phyloP scores from a whole-genome alignment of 768 basidiomycete species.

The Boletus rex-veris region DNA sequence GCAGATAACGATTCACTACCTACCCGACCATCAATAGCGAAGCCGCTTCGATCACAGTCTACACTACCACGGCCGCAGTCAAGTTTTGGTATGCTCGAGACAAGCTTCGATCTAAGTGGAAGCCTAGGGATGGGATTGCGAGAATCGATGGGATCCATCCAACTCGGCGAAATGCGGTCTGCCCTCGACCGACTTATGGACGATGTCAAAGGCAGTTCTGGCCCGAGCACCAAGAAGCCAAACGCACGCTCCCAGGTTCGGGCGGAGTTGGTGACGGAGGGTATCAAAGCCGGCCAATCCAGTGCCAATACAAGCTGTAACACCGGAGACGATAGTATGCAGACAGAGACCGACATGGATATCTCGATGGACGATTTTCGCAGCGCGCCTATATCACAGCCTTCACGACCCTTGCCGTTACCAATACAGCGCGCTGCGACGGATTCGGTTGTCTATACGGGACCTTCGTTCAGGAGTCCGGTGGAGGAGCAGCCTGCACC shows the following conservation, averaged over 20 bases:
- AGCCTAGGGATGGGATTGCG: slow-evolving; percentile 24
- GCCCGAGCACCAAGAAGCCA: slow-evolving; percentile 23
- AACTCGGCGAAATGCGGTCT: slow-evolving; percentile 68
- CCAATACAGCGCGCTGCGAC: slow-evolving; percentile 50
- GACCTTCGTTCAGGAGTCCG: slow-evolving; percentile 34
- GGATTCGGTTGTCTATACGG: slow-evolving; percentile 39
- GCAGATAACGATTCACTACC: not conserved
- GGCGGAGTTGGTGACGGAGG: slow-evolving; percentile 32
- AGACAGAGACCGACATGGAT: slow-evolving; percentile 34
- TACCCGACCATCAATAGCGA: not conserved
- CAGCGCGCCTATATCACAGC: slow-evolving; percentile 12
- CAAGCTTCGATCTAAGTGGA: slow-evolving; percentile 24
- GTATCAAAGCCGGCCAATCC: slow-evolving; percentile 31
- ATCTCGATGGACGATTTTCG: slow-evolving; percentile 25
- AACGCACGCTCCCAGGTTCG: slow-evolving; percentile 15
- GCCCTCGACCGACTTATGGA: slow-evolving; percentile 73
- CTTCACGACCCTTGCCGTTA: slow-evolving; percentile 13
- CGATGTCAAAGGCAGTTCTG: slow-evolving; percentile 43
- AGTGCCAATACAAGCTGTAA: slow-evolving; percentile 36
- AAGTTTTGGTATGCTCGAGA: slow-evolving; percentile 19
- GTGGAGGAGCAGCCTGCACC: slow-evolving; percentile 35
- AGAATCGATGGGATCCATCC: slow-evolving; percentile 47
- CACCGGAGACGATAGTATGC: slow-evolving; percentile 26
- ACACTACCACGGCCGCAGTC: slow-evolving; percentile 7
- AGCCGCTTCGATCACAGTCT: slow-evolving; percentile 9